Percentiles rank a stretch among this genome's conserved stretches.
phyloP scores from a whole-genome alignment of 2,329 filamentous ascomycete species.

The Botrytis tulipae region DNA sequence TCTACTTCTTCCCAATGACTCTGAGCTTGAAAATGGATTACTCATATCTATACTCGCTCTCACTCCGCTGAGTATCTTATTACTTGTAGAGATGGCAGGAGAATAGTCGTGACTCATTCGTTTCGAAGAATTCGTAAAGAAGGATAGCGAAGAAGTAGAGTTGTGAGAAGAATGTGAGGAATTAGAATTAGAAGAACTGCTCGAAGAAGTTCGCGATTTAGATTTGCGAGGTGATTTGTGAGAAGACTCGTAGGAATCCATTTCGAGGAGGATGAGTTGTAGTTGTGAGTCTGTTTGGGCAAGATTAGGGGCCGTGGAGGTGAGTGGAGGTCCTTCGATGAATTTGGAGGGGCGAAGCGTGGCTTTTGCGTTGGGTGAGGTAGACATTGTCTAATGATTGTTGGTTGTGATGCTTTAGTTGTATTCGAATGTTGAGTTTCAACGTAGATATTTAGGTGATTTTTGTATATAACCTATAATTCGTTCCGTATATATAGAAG shows the following conservation, averaged over 20 bases:
- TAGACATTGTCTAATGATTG: not conserved
- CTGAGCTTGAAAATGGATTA: not conserved
- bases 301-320: constrained; percentile 18
- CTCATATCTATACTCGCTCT: constrained; percentile 1
- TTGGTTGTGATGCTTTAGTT: not conserved
- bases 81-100: not conserved
- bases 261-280: constrained; percentile 21
- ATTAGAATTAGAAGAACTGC: constrained; percentile 1
- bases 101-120: not conserved
- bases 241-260: constrained; percentile 21
- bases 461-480: not conserved
- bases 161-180: not conserved
- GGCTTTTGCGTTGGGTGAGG: not conserved
- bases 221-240: constrained; percentile 1
- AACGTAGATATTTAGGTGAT: not conserved
- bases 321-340: constrained; percentile 23
- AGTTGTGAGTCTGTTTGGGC: constrained; percentile 17
- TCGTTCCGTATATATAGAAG: not conserved
- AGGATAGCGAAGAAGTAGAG: not conserved
- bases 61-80: not conserved
- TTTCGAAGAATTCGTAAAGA: not conserved
- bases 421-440: not conserved
- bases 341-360: constrained; percentile 22
- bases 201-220: constrained; percentile 7
- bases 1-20: constrained; percentile 1